A percentile compares a stretch with the other conserved stretches of the same genome.
These are phyloP conservation scores for Stellera chamaejasme DNA, from an alignment of 345 rosid genomes.

Conservation along the genomic window DNA sequence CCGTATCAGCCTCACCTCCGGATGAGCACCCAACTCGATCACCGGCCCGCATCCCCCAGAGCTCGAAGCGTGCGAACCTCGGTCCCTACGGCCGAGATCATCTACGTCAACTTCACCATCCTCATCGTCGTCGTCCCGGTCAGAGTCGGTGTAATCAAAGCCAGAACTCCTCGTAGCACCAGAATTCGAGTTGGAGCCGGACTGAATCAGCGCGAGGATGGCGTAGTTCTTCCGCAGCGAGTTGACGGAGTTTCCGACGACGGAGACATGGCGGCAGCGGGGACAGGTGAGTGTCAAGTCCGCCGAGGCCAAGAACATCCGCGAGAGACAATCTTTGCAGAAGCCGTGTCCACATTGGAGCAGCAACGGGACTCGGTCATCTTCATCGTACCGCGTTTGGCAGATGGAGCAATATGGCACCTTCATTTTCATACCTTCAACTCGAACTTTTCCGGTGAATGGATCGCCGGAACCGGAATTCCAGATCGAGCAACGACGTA, in stretches of 20 bases:
- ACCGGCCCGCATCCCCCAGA: slow-evolving; percentile 62
- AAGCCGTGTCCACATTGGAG: slow-evolving; percentile 97
- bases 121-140: slow-evolving; percentile 39
- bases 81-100: slow-evolving; percentile 26
- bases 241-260: slow-evolving; percentile 84
- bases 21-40: slow-evolving; percentile 72
- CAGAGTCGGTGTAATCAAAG: slow-evolving; percentile 66
- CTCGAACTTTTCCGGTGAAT: slow-evolving; percentile 12
- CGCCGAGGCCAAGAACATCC: slow-evolving; percentile 77
- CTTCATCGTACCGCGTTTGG: slow-evolving; percentile 89
- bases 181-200: slow-evolving; percentile 24
- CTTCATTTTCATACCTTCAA: slow-evolving; percentile 32
- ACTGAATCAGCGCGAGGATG: slow-evolving; percentile 64
- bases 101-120: slow-evolving; percentile 19
- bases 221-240: slow-evolving; percentile 86
- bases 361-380: slow-evolving; percentile 75
- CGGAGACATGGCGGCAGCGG: slow-evolving; percentile 84
- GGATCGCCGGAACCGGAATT: slow-evolving; percentile 11
- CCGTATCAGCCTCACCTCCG: slow-evolving; percentile 52
- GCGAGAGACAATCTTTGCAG: slow-evolving; percentile 81
- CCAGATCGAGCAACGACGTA: neutral
- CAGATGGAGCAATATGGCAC: slow-evolving; percentile 90
- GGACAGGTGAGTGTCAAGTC: slow-evolving; percentile 82
- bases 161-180: slow-evolving; percentile 35
- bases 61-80: slow-evolving; percentile 55